A percentile compares a stretch with the other conserved stretches of the same genome.
These are phyloP conservation scores for Berberis vulgaris DNA, from an alignment of 164 flowering plant species.

Conservation along the genomic window DNA sequence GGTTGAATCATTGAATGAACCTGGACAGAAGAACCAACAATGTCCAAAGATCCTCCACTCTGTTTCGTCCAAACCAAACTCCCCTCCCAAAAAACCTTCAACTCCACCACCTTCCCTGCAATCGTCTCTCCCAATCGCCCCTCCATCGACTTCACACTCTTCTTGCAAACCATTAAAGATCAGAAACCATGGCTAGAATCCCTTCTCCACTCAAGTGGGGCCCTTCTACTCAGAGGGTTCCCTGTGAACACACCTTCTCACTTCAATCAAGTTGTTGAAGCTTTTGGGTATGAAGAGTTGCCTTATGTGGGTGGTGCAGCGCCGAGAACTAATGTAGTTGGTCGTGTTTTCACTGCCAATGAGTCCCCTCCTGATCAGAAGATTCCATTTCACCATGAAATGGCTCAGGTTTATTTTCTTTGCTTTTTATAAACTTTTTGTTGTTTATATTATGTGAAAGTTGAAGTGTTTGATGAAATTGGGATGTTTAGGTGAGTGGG, in stretches of 20 bases:
- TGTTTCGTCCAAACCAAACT: slow-evolving; percentile 10
- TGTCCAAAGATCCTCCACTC: no score
- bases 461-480: neutral
- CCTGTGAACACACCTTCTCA: slow-evolving; percentile 47
- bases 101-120: slow-evolving; percentile 30
- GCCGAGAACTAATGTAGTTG: slow-evolving; percentile 64
- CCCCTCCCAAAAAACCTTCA: slow-evolving; percentile 18
- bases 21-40: no score
- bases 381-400: slow-evolving; percentile 86
- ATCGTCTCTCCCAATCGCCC: slow-evolving; percentile 29
- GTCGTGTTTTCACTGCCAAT: slow-evolving; percentile 82
- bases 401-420: slow-evolving; percentile 35
- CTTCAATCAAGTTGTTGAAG: slow-evolving; percentile 80
- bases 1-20: no score
- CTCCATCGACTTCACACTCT: neutral
- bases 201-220: slow-evolving; percentile 47
- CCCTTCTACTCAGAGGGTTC: slow-evolving; percentile 72
- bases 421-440: neutral
- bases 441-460: neutral
- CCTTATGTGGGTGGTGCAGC: slow-evolving; percentile 93
- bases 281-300: slow-evolving; percentile 76
- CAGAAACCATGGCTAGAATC: slow-evolving; percentile 45
- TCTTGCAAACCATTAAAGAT: slow-evolving; percentile 24
- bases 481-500: neutral
- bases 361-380: slow-evolving; percentile 89